Conservation (phyloP, 1,284 basidiomycete species). For the Amylostereum areolatum region DNA sequence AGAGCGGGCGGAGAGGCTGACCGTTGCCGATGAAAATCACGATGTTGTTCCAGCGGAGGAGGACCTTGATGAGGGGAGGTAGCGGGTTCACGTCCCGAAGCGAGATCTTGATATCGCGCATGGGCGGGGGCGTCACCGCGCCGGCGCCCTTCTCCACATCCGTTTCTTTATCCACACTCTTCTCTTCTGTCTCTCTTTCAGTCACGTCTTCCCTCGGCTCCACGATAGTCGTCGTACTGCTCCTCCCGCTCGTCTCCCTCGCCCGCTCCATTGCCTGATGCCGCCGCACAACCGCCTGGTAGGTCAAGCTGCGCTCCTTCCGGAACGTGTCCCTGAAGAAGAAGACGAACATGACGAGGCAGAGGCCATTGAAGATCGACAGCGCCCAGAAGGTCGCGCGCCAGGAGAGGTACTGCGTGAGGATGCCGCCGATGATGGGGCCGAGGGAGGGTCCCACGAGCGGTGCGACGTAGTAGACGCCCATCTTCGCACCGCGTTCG, state of each 20-base stretch:
- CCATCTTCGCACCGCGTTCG: conserved; percentile 78
- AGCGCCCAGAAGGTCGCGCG: conserved; percentile 81
- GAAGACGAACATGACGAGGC: conserved; percentile 53
- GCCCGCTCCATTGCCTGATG: conserved; percentile 11
- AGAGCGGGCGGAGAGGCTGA: no score
- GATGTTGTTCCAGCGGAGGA: conserved; percentile 63
- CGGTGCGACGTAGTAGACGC: conserved; percentile 56
- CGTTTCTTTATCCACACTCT: background rate
- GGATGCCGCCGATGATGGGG: conserved; percentile 65
- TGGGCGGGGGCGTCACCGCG: background rate
- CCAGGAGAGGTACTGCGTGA: conserved; percentile 71
- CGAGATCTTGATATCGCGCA: conserved; percentile 46
- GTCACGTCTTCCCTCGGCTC: background rate
- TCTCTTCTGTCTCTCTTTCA: background rate
- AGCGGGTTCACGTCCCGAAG: conserved; percentile 72
- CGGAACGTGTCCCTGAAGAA: conserved; percentile 83
- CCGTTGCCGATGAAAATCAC: conserved; percentile 37
- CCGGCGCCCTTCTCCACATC: background rate
- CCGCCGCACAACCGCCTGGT: conserved; percentile 53
- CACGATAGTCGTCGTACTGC: conserved; percentile 4
- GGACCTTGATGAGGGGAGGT: conserved; percentile 49
- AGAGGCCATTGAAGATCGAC: conserved; percentile 52
- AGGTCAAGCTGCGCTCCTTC: conserved; percentile 70
- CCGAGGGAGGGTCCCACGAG: conserved; percentile 56
- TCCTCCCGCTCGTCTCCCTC: conserved; percentile 2